Base-by-base conservation (phyloP, 1,139 yeast species). In the Candida sp. region DNA sequence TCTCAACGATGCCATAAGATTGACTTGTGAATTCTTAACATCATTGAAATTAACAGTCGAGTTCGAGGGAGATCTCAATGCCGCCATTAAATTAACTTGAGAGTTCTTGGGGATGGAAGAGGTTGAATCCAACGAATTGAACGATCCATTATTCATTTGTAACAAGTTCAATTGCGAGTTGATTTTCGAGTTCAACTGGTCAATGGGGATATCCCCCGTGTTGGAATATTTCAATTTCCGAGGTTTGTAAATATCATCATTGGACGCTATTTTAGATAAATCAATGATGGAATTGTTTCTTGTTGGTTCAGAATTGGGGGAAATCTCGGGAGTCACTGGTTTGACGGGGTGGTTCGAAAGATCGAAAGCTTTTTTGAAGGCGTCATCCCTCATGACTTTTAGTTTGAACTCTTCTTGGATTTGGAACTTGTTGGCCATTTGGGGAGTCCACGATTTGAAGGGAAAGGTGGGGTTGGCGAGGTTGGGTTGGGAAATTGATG, bases 291-390 rank as follows among this genome's bases (percentile, higher is more conserved):
- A 70, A 48, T 73, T 73, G 36, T 63, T 59, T 45, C 75, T 55
- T 6, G 76, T 66, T 5, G 79, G 78, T 45, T 68, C 73, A 1
- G 75, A 68, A 39, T 55, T 64, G 5, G 79, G 79, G 7, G 75
- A 69, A 2, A 73, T 72, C 41, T 70, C 75, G 2, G 79, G 79
- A 32, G 74, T 63, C 1, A 68, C 59, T 4, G 75, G 76, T 38
- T 56, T 58, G 12, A 46, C 40, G 0, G 78, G 78, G 22, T 60
- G 70, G 38, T 62, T 58, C 9, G 55, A 48, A 22, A 73, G 51
- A 47, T 57, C 57, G 45, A 63, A 73, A 3, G 59, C 49, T 39
- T 56, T 60, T 43, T 64, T 69, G 57, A 73, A 73, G 2, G 73
- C 60, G 11, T 66, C 74, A 43, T 64, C 68, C 50, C 70, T 66